These are phyloP conservation scores for Clarkia xantiana DNA, from an alignment of 345 rosid species.

Conservation along the genomic window DNA sequence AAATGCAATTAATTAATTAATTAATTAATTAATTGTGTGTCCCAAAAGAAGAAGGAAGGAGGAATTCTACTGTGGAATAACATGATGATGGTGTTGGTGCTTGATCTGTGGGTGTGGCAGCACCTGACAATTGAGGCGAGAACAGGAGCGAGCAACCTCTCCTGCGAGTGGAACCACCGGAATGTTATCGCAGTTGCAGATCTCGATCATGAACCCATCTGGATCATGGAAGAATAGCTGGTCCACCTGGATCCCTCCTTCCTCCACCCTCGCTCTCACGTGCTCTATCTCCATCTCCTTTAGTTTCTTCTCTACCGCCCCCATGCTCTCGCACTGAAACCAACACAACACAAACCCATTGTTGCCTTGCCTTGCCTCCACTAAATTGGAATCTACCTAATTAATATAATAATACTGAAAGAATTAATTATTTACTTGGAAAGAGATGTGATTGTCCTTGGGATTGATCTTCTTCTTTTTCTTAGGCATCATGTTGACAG, in stretches of 20 bases:
- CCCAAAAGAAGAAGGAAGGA: too few relatives aligned
- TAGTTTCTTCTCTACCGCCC: slow-evolving; percentile 55
- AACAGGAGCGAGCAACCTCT: slow-evolving; percentile 43
- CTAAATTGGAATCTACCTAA: too few relatives aligned
- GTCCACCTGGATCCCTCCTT: slow-evolving; percentile 67
- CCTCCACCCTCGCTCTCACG: slow-evolving; percentile 54
- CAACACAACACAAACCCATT: too few relatives aligned
- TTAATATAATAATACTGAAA: too few relatives aligned
- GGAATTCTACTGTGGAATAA: too few relatives aligned
- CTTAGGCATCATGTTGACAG: slow-evolving; percentile 5
- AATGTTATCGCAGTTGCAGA: slow-evolving; percentile 71
- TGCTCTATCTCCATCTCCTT: slow-evolving; percentile 46
- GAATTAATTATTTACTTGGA: slow-evolving; percentile 7
- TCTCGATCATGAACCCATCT: slow-evolving; percentile 87
- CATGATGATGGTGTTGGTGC: too few relatives aligned
- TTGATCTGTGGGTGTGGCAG: too few relatives aligned
- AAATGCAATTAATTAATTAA: too few relatives aligned
- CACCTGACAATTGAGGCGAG: slow-evolving; percentile 25
- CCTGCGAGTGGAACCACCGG: slow-evolving; percentile 60
- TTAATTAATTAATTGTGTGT: too few relatives aligned
- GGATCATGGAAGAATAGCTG: slow-evolving; percentile 93
- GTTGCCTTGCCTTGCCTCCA: too few relatives aligned
- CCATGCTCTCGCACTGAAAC: slow-evolving; percentile 72
- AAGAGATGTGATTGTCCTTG: slow-evolving; percentile 15
- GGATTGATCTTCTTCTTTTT: slow-evolving; percentile 12